Evolutionary conservation across 1,139 yeast genomes (phyloP).

Genomic region (Suhomyces anneliseae): DNA sequence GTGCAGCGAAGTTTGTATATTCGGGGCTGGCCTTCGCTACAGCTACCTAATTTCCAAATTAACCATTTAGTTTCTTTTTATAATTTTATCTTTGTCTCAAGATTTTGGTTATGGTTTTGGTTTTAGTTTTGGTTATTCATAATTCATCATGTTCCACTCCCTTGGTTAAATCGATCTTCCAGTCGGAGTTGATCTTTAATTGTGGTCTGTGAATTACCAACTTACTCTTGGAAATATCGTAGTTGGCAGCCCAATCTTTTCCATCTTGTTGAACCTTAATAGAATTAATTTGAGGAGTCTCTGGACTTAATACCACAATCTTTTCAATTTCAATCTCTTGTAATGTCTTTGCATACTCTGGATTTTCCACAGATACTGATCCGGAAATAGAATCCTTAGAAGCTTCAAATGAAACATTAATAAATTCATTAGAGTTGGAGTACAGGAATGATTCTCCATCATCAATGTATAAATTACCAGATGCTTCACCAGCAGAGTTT

Average conservation of each 20-base stretch:
- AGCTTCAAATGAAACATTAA: slow-evolving; percentile 38
- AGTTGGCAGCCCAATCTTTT: slow-evolving; percentile 32
- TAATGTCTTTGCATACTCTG: slow-evolving; percentile 20
- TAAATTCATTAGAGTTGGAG: slow-evolving; percentile 43
- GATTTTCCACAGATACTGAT: slow-evolving; percentile 19
- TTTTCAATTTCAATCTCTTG: slow-evolving; percentile 51
- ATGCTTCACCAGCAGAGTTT: slow-evolving; percentile 49
- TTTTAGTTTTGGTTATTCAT: slow-evolving; percentile 7
- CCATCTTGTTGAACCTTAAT: slow-evolving; percentile 38
- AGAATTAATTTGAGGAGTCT: slow-evolving; percentile 7
- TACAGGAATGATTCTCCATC: slow-evolving; percentile 78
- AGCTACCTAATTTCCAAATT: too few relatives aligned
- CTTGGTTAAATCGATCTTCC: slow-evolving; percentile 37
- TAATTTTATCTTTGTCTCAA: background rate
- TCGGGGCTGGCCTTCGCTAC: too few relatives aligned
- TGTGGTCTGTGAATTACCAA: slow-evolving; percentile 54
- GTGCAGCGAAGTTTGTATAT: too few relatives aligned
- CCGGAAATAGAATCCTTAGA: slow-evolving; percentile 11
- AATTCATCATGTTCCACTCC: slow-evolving; percentile 31
- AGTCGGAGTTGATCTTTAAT: slow-evolving; percentile 47
- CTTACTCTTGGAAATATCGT: slow-evolving; percentile 16
- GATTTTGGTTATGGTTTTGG: background rate
- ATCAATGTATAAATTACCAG: slow-evolving; percentile 67
- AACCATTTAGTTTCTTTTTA: too few relatives aligned
- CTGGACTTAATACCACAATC: slow-evolving; percentile 53